A percentile compares a stretch with the other conserved stretches of the same genome.
Evolutionary conservation across 2,329 filamentous ascomycete species (phyloP).

Genomic region (Domatiomyces globalis): DNA sequence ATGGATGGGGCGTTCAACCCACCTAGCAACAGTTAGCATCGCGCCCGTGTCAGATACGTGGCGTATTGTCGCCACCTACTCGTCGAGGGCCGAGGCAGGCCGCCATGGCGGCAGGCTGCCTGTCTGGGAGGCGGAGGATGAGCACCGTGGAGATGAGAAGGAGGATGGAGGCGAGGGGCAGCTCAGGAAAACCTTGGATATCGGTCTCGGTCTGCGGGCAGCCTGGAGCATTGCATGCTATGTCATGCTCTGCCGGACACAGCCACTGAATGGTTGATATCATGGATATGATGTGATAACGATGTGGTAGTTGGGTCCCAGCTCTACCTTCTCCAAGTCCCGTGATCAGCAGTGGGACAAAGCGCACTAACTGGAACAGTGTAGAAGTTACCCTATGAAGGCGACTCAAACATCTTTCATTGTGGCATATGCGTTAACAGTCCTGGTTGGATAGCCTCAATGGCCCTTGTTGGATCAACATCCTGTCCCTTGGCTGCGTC

Average conservation of each 20-base stretch:
- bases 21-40: constrained; percentile 41
- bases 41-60: constrained; percentile 2
- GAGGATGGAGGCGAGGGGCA: neutral
- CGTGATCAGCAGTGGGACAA: neutral
- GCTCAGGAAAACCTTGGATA: neutral
- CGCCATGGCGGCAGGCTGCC: constrained; percentile 41
- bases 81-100: constrained; percentile 45
- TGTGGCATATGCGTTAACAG: too few species aligned
- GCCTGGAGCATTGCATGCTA: constrained; percentile 15
- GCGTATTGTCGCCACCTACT: constrained; percentile 29
- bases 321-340: neutral
- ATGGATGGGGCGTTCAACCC: constrained; percentile 80
- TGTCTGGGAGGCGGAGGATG: neutral
- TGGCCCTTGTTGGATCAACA: neutral
- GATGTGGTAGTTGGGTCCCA: neutral
- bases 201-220: constrained; percentile 3
- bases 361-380: neutral
- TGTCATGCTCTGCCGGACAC: neutral
- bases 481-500: neutral
- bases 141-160: neutral
- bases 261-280: neutral
- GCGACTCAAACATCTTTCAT: too few species aligned
- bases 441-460: neutral
- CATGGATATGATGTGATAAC: neutral
- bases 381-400: too few species aligned